Conservation (phyloP, 2,329 filamentous ascomycete genomes). For the Alternaria arbusti region DNA sequence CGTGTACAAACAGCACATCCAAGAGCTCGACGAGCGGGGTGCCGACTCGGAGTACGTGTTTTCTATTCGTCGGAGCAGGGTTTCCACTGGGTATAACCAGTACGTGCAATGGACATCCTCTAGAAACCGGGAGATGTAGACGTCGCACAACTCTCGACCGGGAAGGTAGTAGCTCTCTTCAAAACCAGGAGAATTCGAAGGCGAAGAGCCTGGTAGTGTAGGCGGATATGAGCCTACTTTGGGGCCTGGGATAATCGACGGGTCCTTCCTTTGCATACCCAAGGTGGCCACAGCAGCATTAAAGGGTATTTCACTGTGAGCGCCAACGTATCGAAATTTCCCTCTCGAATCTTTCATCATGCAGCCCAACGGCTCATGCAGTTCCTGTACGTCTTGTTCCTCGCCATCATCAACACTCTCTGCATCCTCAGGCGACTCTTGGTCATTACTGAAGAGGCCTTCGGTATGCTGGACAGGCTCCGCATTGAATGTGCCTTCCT, state of each 20-base stretch:
- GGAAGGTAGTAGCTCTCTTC: slow-evolving; percentile 39
- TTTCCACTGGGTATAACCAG: slow-evolving; percentile 47
- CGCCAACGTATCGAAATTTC: slow-evolving; percentile 44
- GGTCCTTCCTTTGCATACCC: slow-evolving; percentile 25
- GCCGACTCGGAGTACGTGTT: slow-evolving; percentile 37
- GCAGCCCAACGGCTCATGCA: slow-evolving; percentile 46
- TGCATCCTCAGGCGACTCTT: slow-evolving; percentile 31
- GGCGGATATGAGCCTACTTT: slow-evolving; percentile 44
- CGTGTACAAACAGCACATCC: slow-evolving; percentile 47
- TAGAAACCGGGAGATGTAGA: slow-evolving; percentile 43
- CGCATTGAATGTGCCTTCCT: slow-evolving; percentile 36
- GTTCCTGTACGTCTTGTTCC: slow-evolving; percentile 39
- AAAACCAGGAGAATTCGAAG: slow-evolving; percentile 22
- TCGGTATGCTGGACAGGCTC: slow-evolving; percentile 32
- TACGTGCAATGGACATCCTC: slow-evolving; percentile 46
- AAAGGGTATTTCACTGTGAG: slow-evolving; percentile 48
- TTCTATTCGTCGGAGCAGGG: slow-evolving; percentile 39
- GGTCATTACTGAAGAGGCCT: slow-evolving; percentile 28
- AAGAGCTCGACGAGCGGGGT: slow-evolving; percentile 34
- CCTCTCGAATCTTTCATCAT: slow-evolving; percentile 48
- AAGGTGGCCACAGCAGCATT: slow-evolving; percentile 46
- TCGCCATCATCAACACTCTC: slow-evolving; percentile 34
- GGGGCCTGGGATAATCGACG: slow-evolving; percentile 39
- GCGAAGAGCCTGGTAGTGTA: slow-evolving; percentile 24
- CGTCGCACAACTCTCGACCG: slow-evolving; percentile 35